These are phyloP conservation scores for Syzygium oleosum DNA, from an alignment of 345 rosid genomes.

Conservation along the genomic window DNA sequence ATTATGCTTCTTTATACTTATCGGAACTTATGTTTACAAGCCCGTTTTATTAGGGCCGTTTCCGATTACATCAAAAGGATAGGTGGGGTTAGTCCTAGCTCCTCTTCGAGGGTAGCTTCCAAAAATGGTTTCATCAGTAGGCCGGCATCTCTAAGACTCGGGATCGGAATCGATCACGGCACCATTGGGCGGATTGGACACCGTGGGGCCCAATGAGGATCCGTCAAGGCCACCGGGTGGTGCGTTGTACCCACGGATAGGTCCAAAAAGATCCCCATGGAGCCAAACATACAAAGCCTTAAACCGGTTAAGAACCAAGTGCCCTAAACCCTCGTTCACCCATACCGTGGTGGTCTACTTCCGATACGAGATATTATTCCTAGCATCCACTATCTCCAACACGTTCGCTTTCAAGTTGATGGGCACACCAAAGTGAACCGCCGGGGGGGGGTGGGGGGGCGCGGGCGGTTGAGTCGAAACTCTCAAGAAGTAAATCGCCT, in stretches of 20 bases:
- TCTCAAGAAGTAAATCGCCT: too few species aligned
- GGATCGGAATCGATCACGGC: accelerated
- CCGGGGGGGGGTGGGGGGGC: too few species aligned
- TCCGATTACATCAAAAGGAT: too few species aligned
- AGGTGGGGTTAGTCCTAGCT: too few species aligned
- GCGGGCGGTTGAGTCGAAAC: too few species aligned
- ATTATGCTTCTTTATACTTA: too few species aligned
- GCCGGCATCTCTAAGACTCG: accelerated
- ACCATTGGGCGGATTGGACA: accelerated
- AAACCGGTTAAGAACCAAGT: accelerated
- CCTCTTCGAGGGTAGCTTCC: neutral
- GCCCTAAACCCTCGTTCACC: neutral
- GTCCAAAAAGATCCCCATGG: neutral
- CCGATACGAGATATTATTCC: too few species aligned
- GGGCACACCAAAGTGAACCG: too few species aligned
- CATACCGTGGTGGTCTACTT: accelerated
- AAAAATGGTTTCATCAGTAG: neutral
- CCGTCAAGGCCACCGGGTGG: neutral
- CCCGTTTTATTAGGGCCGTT: too few species aligned
- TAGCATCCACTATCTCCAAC: too few species aligned
- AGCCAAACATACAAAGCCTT: neutral
- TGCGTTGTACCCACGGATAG: accelerated
- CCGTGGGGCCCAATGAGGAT: accelerated
- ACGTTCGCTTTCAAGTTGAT: too few species aligned
- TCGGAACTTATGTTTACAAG: too few species aligned